Evolutionary conservation across 768 basidiomycete genomes (phyloP).

Genomic region (Lentinula lateritia): DNA sequence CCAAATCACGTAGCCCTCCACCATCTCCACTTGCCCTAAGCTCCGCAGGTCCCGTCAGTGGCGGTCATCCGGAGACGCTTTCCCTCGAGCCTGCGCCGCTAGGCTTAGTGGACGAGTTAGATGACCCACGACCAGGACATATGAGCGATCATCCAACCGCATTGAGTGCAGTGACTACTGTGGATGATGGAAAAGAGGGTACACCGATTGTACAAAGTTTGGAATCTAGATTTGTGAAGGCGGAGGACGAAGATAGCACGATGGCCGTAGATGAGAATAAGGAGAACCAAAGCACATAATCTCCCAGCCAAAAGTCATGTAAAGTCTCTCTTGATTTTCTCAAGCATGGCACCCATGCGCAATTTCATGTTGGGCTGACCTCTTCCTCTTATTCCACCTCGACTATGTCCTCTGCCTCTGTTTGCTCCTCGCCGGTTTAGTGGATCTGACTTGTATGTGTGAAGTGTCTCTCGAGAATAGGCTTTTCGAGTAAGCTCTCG

Average conservation of each 20-base stretch:
- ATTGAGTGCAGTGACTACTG: slow-evolving; percentile 57
- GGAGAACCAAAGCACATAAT: slow-evolving; percentile 28
- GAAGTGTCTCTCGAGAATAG: slow-evolving; percentile 53
- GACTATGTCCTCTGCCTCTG: slow-evolving; percentile 14
- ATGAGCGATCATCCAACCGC: slow-evolving; percentile 77
- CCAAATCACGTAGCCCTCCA: slow-evolving; percentile 74
- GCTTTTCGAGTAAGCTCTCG: slow-evolving; percentile 61
- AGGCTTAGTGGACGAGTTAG: slow-evolving; percentile 81
- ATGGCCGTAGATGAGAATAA: slow-evolving; percentile 58
- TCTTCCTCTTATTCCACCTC: slow-evolving; percentile 24
- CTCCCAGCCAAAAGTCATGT: slow-evolving; percentile 1
- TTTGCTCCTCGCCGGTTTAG: slow-evolving; percentile 22
- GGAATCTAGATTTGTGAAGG: slow-evolving; percentile 60
- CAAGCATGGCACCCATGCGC: slow-evolving; percentile 82
- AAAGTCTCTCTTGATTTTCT: slow-evolving; percentile 70
- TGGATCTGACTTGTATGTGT: slow-evolving; percentile 49
- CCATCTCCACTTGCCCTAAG: slow-evolving; percentile 63
- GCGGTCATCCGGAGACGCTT: slow-evolving; percentile 26
- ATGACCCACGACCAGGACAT: slow-evolving; percentile 80
- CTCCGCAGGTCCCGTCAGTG: slow-evolving; percentile 26
- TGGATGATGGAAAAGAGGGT: slow-evolving; percentile 15
- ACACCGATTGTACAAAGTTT: slow-evolving; percentile 32
- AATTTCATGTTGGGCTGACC: slow-evolving; percentile 72
- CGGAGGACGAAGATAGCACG: slow-evolving; percentile 29
- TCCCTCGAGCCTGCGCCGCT: slow-evolving; percentile 38